Evolutionary conservation across 495 filamentous ascomycete genomes (phyloP), one percentile per base, ranked within the genome.

Genomic region (Aspergillus conjunctus): DNA sequence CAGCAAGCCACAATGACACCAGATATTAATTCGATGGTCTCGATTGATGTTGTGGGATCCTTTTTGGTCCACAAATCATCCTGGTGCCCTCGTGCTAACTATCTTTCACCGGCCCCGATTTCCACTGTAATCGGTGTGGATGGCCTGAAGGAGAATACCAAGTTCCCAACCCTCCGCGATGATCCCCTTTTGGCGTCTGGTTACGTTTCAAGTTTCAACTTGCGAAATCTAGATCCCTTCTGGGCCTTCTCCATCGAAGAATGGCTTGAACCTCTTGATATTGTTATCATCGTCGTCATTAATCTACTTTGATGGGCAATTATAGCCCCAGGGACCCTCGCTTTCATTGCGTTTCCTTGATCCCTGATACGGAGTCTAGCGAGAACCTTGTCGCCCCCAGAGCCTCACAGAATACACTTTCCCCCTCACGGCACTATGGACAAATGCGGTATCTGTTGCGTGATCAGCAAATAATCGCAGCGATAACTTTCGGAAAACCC

Each of bases 401-500:
- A 48, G 44, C 44, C 44, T 21, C 44, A 48, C n/a, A 26, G 20
- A 48, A 18, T 17, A 21, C 10, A 21, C 44, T 11, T 48, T 14
- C 6, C 18, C 18, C 18, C 4, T 8, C 17, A 48, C 4, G 37
- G 44, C 4, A 18, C 44, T 48, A 48, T 18, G 20, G 21, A 48
- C 44, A 20, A 22, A 48, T 22, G 15, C 21, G n/a, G 44, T 48
- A 48, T 48, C 18, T 17, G 18, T 48, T 48, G 44, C 44, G 44
- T 18, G 44, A 48, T 48, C n/a, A 48, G 20, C 44, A 48, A 11
- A 18, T 22, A 18, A 21, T 26, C 7, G 6, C 7, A 20, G 17
- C 44, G 21, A 22, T 20, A 41, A 5, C 8, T 11, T 8, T 41
- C 37, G 37, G 37, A 43, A 43, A 14, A 9, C 39, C 39, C 39